A percentile compares a stretch with the other conserved stretches of the same genome.
phyloP scores from a whole-genome alignment of 805 yeast genomes.

The Cyberlindnera galapagoensis region DNA sequence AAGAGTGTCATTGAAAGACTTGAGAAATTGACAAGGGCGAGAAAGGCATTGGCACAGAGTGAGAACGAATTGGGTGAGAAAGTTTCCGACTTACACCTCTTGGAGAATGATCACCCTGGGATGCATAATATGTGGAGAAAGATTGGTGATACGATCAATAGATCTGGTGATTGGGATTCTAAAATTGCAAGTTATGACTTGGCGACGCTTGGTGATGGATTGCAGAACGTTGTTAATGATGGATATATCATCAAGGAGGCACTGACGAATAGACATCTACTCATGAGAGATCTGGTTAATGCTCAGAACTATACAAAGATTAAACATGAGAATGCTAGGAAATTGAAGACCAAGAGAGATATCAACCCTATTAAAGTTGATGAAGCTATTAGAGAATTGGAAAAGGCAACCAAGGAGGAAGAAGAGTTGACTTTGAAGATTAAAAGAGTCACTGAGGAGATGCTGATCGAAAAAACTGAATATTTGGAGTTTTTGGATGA shows the following conservation, averaged over 20 bases:
- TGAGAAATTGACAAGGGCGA: conserved; percentile 43
- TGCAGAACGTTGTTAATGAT: conserved; percentile 59
- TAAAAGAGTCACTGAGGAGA: conserved; percentile 76
- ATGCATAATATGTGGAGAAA: conserved; percentile 76
- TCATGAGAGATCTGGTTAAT: conserved; percentile 81
- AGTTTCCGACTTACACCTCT: conserved; percentile 31
- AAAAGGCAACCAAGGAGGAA: conserved; percentile 71
- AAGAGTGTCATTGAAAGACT: conserved; percentile 48
- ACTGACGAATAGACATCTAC: conserved; percentile 81
- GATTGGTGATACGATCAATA: conserved; percentile 59
- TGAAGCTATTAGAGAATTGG: conserved; percentile 76
- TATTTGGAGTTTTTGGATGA: conserved; percentile 53
- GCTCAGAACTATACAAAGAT: conserved; percentile 71
- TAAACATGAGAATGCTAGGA: conserved; percentile 65
- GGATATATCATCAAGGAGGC: conserved; percentile 89
- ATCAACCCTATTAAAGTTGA: conserved; percentile 86
- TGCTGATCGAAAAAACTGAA: conserved; percentile 65
- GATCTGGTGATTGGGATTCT: conserved; percentile 72
- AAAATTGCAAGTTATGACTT: conserved; percentile 64
- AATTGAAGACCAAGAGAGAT: conserved; percentile 63
- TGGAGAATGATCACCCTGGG: conserved; percentile 56
- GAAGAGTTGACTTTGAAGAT: conserved; percentile 72
- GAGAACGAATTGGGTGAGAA: conserved; percentile 46
- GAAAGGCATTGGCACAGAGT: conserved; percentile 45
- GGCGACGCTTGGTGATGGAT: conserved; percentile 72